Percentiles rank a stretch among this genome's conserved stretches.
These are phyloP conservation scores for Plectosphaerella cucumerina DNA, from an alignment of 2,329 filamentous ascomycete species.

Conservation along the genomic window DNA sequence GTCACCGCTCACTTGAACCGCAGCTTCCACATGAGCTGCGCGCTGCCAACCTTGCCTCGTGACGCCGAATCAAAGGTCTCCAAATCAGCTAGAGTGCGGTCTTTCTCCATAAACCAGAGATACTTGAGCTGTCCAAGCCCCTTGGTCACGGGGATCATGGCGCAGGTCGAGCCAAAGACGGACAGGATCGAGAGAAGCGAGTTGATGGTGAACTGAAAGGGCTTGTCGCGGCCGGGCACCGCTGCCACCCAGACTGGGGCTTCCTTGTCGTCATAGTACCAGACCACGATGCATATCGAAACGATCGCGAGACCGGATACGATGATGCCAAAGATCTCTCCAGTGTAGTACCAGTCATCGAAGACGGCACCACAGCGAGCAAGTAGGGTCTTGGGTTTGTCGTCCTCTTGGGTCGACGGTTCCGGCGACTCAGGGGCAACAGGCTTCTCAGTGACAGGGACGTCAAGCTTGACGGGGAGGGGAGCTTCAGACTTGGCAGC, in stretches of 20 bases:
- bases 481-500: neutral
- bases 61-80: slow-evolving; percentile 8
- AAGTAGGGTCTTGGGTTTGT: neutral
- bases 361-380: neutral
- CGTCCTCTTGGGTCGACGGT: neutral
- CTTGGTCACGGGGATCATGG: slow-evolving; percentile 8
- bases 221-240: neutral
- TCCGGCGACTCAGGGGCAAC: neutral
- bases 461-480: neutral
- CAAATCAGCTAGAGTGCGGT: slow-evolving; percentile 6
- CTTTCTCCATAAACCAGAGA: slow-evolving; percentile 8
- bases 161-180: slow-evolving; percentile 6
- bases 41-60: slow-evolving; percentile 5
- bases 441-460: neutral
- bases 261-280: neutral
- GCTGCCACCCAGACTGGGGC: neutral
- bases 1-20: slow-evolving; percentile 6
- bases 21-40: slow-evolving; percentile 5
- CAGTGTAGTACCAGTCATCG: slow-evolving; percentile 4
- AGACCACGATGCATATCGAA: slow-evolving; percentile 2
- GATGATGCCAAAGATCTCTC: slow-evolving; percentile 6
- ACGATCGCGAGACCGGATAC: slow-evolving; percentile 3
- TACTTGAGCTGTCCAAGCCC: slow-evolving; percentile 8
- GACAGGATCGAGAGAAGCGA: slow-evolving; percentile 6
- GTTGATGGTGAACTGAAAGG: slow-evolving; percentile 5